Evolutionary conservation across 2,329 filamentous ascomycete species (phyloP), one percentile per base, ranked within the genome.

Genomic region (Curvularia sp.): DNA sequence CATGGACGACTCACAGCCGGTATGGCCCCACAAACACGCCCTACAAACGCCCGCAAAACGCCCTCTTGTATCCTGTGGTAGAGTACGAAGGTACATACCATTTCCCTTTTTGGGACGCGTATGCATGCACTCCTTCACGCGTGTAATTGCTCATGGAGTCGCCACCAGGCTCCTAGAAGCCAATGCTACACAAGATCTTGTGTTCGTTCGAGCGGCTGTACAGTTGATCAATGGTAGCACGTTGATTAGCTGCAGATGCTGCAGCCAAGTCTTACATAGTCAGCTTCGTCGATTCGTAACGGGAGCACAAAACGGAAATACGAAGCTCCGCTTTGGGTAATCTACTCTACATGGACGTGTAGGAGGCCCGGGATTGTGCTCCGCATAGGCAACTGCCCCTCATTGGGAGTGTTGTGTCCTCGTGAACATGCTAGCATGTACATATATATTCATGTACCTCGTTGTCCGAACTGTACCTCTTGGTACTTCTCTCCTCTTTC

Each of bases 41-140:
- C 33, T 35, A 15, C 26, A 28, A 3, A 5, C 26, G 26, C 26
- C 26, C 26, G 26, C 4, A 28, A 6, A 5, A 28, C 26, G 26
- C 8, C 26, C 26, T 28, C 3, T 35, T 35, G 3, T 12, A 35
- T 35, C 10, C 33, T 35, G 33, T 15, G 13, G 12, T 35, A 12
- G 15, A 26, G 28, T 31, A 28, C 7, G 18, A 26, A 26, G n/a
- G 6, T 33, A 33, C 20, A 8, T 35, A 26, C 49, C 43, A 57
- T 53, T 57, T 57, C 33, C 55, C 49, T 6, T 35, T 53, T 53
- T 8, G 12, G 30, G 49, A 49, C 24, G 43, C 28, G 20, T 18
- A 51, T 28, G 41, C 54, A 57, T 41, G 20, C 20, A 47, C 15
- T 3, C 13, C 15, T 35, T 35, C 33, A 15, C 13, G 33, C 33